Conservation (phyloP, 192 early-diverging fungal genomes). For the Coemansia reversa region DNA sequence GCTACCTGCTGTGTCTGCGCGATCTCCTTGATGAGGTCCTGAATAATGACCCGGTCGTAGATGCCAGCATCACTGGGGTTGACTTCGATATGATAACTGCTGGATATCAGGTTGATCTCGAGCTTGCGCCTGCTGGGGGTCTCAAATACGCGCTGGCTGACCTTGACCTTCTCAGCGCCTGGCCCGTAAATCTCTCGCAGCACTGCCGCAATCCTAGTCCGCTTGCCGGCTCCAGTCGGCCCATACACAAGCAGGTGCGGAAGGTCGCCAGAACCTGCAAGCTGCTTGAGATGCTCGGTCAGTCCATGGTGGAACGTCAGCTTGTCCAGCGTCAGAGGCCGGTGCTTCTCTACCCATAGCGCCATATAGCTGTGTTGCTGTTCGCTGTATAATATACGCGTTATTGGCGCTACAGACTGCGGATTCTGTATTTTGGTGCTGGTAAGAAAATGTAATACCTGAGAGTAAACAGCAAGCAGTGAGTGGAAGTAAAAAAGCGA, state of each 20-base stretch:
- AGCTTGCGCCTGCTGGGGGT: conserved; percentile 85
- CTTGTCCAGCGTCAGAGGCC: conserved; percentile 78
- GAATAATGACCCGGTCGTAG: conserved; percentile 88
- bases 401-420: too few species aligned
- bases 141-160: conserved; percentile 80
- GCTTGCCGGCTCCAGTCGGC: conserved; percentile 94
- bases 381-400: too few species aligned
- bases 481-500: neutral
- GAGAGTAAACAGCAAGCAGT: neutral
- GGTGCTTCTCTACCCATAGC: conserved; percentile 96
- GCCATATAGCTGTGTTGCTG: conserved; percentile 20
- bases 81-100: conserved; percentile 96
- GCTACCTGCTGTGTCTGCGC: conserved; percentile 96
- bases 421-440: neutral
- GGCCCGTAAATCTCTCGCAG: conserved; percentile 88
- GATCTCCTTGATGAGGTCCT: conserved; percentile 94
- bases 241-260: conserved; percentile 96
- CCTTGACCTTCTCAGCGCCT: conserved; percentile 91
- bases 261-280: conserved; percentile 81
- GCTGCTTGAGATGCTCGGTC: conserved; percentile 67
- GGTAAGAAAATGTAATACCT: neutral
- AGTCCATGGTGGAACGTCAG: conserved; percentile 82
- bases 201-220: conserved; percentile 86
- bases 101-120: conserved; percentile 82
- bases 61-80: conserved; percentile 97